phyloP scores from a whole-genome alignment of 2,329 filamentous ascomycete genomes.

The Meredithiella fracta region DNA sequence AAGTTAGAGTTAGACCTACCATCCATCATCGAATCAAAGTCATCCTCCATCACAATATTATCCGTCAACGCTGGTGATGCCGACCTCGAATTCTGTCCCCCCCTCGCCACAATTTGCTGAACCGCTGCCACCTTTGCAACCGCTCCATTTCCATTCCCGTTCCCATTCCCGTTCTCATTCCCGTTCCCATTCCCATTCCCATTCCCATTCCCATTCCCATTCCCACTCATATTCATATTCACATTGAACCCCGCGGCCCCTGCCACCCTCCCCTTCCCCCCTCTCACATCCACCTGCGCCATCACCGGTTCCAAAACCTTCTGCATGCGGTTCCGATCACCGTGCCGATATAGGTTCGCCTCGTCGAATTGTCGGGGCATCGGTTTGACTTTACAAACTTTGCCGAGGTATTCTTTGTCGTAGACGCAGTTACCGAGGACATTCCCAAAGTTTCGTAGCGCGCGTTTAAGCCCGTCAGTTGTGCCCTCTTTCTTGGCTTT shows the following conservation, averaged over 20 bases:
- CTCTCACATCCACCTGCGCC: neutral
- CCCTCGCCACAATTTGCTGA: constrained; percentile 23
- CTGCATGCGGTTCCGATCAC: constrained; percentile 29
- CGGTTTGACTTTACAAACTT: constrained; percentile 79
- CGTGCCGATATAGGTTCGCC: constrained; percentile 64
- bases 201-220: constrained; percentile 22
- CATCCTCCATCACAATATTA: constrained; percentile 11
- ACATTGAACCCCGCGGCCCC: no score
- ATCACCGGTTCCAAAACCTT: neutral
- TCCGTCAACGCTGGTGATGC: constrained; percentile 12
- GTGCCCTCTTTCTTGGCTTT: constrained; percentile 98
- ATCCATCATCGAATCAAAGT: constrained; percentile 19
- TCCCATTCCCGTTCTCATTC: no score
- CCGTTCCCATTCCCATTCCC: constrained; percentile 9
- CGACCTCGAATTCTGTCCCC: constrained; percentile 12
- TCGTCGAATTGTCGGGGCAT: constrained; percentile 57
- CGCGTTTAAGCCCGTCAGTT: constrained; percentile 81
- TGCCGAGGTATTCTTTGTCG: constrained; percentile 82
- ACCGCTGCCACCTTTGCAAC: neutral
- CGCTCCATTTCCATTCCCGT: neutral
- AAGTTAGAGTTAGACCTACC: neutral
- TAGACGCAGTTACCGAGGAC: constrained; percentile 97
- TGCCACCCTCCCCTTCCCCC: no score
- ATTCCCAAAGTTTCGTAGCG: constrained; percentile 84
- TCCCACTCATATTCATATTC: neutral